Evolutionary conservation across 257 asterid genomes (phyloP).

Genomic region (Gentiana straminea): DNA sequence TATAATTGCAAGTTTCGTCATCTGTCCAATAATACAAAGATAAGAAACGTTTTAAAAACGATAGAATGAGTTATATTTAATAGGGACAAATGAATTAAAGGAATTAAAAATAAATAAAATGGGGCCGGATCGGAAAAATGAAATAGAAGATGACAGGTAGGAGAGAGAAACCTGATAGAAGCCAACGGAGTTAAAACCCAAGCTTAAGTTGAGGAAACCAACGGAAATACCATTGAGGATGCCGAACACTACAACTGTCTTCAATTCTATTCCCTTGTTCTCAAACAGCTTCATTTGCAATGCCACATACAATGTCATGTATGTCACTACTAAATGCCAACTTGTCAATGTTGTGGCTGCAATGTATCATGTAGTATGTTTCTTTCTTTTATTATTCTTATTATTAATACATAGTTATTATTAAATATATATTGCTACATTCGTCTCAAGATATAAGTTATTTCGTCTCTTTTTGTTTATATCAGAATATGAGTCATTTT

Average conservation of each 20-base stretch:
- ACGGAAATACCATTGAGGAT: slow-evolving; percentile 74
- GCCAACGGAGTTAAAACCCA: slow-evolving; percentile 89
- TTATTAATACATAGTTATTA: too few relatives aligned
- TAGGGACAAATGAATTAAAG: background rate
- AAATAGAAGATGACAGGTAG: background rate
- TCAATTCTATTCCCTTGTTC: slow-evolving; percentile 63
- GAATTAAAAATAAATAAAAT: background rate
- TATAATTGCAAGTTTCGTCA: slow-evolving; percentile 92
- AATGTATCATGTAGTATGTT: too few relatives aligned
- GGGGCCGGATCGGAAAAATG: too few relatives aligned
- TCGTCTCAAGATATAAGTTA: too few relatives aligned
- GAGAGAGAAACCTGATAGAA: slow-evolving; percentile 58
- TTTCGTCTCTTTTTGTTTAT: too few relatives aligned
- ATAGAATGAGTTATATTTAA: background rate
- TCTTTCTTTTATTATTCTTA: too few relatives aligned
- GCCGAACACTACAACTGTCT: slow-evolving; percentile 58
- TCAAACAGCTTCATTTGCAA: slow-evolving; percentile 61
- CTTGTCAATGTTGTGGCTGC: slow-evolving; percentile 91
- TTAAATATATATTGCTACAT: too few relatives aligned
- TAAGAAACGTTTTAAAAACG: background rate
- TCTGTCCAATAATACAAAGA: slow-evolving; percentile 22
- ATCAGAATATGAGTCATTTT: too few relatives aligned
- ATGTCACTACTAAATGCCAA: slow-evolving; percentile 94
- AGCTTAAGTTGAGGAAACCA: slow-evolving; percentile 81
- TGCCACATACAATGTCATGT: slow-evolving; percentile 80